A percentile compares a stretch with the other conserved stretches of the same genome.
Conservation (phyloP, 106 monocot species). For the Dioscorea dumetorum region DNA sequence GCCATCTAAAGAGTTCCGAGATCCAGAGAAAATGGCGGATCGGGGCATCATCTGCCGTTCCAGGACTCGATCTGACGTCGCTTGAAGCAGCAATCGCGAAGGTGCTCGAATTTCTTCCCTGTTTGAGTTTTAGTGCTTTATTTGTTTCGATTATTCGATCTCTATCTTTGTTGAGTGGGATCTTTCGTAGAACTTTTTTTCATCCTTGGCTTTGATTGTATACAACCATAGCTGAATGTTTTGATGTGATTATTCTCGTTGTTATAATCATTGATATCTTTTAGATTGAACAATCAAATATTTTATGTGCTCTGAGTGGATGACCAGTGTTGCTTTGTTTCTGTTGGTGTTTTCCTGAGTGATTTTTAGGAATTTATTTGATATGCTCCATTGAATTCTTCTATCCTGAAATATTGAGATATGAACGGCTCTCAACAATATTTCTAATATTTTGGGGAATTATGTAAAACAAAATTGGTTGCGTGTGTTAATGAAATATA, state of each 20-base stretch:
- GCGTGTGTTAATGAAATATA: too few relatives aligned
- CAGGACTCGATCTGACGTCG: slow-evolving; percentile 51
- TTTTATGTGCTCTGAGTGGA: too few relatives aligned
- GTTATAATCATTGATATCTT: neutral
- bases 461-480: too few relatives aligned
- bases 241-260: neutral
- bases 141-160: neutral
- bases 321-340: too few relatives aligned
- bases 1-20: slow-evolving; percentile 4
- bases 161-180: neutral
- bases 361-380: too few relatives aligned
- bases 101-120: slow-evolving; percentile 10
- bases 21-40: slow-evolving; percentile 28
- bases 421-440: too few relatives aligned
- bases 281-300: too few relatives aligned
- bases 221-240: neutral
- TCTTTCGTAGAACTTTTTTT: neutral
- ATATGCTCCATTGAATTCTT: too few relatives aligned
- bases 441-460: too few relatives aligned
- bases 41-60: slow-evolving; percentile 53
- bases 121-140: neutral
- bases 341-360: too few relatives aligned
- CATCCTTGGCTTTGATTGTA: neutral
- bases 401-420: too few relatives aligned
- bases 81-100: slow-evolving; percentile 66